Conservation (phyloP, 2,329 filamentous ascomycete species). For the Ascochyta pisi region DNA sequence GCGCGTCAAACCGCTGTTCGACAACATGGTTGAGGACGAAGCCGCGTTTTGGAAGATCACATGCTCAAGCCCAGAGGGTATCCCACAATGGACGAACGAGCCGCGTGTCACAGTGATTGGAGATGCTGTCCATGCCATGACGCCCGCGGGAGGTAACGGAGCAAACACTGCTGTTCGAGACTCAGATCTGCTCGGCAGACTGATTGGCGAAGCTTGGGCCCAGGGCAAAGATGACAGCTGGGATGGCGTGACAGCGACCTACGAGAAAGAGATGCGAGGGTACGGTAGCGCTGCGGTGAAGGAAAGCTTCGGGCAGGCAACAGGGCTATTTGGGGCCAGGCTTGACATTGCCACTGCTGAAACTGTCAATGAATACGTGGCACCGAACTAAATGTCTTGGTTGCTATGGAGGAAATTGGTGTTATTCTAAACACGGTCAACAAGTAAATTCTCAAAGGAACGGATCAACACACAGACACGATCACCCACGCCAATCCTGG, state of each 20-base stretch:
- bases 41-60: slow-evolving; percentile 73
- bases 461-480: not conserved
- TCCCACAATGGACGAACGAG: slow-evolving; percentile 67
- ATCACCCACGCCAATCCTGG: not conserved
- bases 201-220: slow-evolving; percentile 39
- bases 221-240: slow-evolving; percentile 30
- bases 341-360: slow-evolving; percentile 27
- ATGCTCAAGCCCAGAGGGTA: slow-evolving; percentile 65
- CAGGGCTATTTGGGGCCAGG: slow-evolving; percentile 21
- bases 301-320: slow-evolving; percentile 57
- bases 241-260: slow-evolving; percentile 46
- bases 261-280: slow-evolving; percentile 48
- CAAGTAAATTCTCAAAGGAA: not conserved
- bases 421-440: too few species aligned
- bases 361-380: slow-evolving; percentile 26
- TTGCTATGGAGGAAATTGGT: not conserved
- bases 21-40: slow-evolving; percentile 63
- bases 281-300: slow-evolving; percentile 53
- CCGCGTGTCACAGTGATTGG: slow-evolving; percentile 57
- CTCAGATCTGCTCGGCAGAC: slow-evolving; percentile 51
- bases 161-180: slow-evolving; percentile 56
- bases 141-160: slow-evolving; percentile 55
- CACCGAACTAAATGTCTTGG: slow-evolving; percentile 20
- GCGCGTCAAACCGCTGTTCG: slow-evolving; percentile 63
- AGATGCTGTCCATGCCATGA: slow-evolving; percentile 56